Base-by-base conservation (phyloP, 208 protist genomes). In the Wallacemonas collosoma region DNA sequence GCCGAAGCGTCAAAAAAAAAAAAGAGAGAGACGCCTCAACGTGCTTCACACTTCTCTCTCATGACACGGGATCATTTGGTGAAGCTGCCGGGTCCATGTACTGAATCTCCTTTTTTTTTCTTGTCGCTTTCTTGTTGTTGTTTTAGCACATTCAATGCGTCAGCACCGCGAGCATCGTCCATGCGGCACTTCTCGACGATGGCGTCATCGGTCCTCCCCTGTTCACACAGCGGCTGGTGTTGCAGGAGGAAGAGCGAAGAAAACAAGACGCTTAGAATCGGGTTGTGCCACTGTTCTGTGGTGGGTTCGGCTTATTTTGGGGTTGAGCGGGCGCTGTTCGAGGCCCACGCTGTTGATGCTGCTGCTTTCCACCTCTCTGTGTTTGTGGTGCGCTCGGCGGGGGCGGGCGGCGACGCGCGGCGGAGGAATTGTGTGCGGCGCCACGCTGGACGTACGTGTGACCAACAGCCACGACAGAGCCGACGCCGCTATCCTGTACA, bases 401-500 rank as follows among this genome's bases (percentile, higher is more conserved):
- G 1, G 70, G 47, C 17, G 56, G 66, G n/a, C n/a, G 64, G 36
- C 43, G 71, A n/a, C 58, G 79, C 4, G 55, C 48, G 7, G 36
- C 48, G 15, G 17, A 48, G 36, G 26, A 26, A 26, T 17, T 50
- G 44, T 69, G 72, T 15, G 73, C 66, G 17, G 36, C 63, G 60
- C 77, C 75, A 54, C 83, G 86, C 35, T 86, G 88, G 68, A 95
- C 87, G 69, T 93, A 79, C 58, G 80, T 64, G 62, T 92, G 81
- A 6, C 85, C 83, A 9, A 94, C 76, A 12, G 89, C 85, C 4
- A 91, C 86, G 12, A 87, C 91, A 12, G 85, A 81, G n/a, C 54
- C 79, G 47, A 79, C 80, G 41, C 67, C 77, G 79, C 76, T 84
- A 66, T 95, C 87, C 74, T 91, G 86, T 76, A 95, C 90, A 15